These are phyloP conservation scores for Leccinum aurantiacum DNA, from an alignment of 768 basidiomycete genomes.

Conservation along the genomic window DNA sequence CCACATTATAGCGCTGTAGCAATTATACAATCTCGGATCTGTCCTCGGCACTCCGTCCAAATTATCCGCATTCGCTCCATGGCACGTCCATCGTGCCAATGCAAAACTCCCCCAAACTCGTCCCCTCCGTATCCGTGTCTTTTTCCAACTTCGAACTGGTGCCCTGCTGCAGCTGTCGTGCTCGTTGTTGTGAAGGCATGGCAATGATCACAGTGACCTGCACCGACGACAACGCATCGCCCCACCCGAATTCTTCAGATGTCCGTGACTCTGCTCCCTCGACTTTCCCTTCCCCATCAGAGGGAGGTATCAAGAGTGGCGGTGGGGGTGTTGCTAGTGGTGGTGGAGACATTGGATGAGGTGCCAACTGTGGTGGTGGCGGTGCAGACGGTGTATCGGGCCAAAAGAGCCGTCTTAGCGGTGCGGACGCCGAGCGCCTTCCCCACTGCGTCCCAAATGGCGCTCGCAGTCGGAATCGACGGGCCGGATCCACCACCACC, in stretches of 20 bases:
- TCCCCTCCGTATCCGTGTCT: slow-evolving; percentile 13
- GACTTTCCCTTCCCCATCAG: neutral
- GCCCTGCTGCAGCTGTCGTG: neutral
- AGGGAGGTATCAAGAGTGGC: neutral
- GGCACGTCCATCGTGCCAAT: slow-evolving; percentile 26
- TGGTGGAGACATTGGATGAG: neutral
- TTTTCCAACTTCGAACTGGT: neutral
- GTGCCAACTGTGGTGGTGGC: neutral
- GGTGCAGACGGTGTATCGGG: neutral
- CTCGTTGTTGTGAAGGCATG: slow-evolving; percentile 36
- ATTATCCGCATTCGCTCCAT: slow-evolving; percentile 13
- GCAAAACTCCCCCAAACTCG: slow-evolving; percentile 37
- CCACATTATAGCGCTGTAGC: neutral
- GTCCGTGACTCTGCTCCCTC: neutral
- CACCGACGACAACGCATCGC: slow-evolving; percentile 22
- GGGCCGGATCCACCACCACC: neutral
- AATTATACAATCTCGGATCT: neutral
- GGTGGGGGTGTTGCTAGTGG: neutral
- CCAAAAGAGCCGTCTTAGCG: slow-evolving; percentile 5
- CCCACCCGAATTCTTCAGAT: slow-evolving; percentile 3
- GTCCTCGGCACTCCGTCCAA: neutral
- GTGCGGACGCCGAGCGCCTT: neutral
- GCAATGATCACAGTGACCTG: slow-evolving; percentile 42
- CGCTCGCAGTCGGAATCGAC: neutral
- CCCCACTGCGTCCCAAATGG: neutral